Conservation (phyloP, 2,329 filamentous ascomycete species). For the Cryphonectria naterciae region DNA sequence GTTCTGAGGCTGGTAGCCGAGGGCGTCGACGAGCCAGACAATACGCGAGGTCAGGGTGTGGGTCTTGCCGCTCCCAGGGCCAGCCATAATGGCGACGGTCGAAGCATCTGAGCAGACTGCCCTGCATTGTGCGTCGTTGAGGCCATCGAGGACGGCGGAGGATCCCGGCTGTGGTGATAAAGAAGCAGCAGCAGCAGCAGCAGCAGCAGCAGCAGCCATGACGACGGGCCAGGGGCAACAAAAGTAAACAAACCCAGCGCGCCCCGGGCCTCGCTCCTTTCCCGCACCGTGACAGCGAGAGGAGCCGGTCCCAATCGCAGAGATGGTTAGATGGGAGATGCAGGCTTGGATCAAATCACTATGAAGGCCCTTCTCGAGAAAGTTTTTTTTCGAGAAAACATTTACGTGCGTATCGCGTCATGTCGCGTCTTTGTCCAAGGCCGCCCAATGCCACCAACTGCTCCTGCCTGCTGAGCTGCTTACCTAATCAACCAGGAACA, state of each 20-base stretch:
- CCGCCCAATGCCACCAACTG: too few relatives aligned
- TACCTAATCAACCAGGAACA: too few relatives aligned
- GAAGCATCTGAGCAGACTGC: constrained; percentile 57
- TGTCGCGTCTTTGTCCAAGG: neutral
- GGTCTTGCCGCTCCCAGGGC: constrained; percentile 82
- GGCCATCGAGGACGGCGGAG: constrained; percentile 47
- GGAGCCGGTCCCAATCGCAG: neutral
- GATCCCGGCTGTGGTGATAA: constrained; percentile 24
- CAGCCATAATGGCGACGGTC: constrained; percentile 69
- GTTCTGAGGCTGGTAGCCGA: constrained; percentile 77
- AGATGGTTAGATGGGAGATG: constrained; percentile 18
- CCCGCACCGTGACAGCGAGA: too few relatives aligned
- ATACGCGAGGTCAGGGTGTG: constrained; percentile 93
- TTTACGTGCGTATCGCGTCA: neutral
- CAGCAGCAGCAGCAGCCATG: constrained; percentile 16
- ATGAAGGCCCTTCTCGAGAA: neutral
- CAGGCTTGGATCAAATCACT: constrained; percentile 7
- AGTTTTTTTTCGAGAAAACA: neutral
- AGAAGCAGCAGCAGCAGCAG: neutral
- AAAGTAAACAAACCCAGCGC: constrained; percentile 17
- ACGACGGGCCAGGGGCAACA: neutral
- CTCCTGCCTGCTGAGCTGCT: too few relatives aligned
- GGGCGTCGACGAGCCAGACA: constrained; percentile 79
- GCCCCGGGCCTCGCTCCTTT: neutral
- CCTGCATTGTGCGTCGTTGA: constrained; percentile 59